Evolutionary conservation across 225 moss, liverwort and hornwort species (phyloP).

Genomic region (Bryum argenteum): DNA sequence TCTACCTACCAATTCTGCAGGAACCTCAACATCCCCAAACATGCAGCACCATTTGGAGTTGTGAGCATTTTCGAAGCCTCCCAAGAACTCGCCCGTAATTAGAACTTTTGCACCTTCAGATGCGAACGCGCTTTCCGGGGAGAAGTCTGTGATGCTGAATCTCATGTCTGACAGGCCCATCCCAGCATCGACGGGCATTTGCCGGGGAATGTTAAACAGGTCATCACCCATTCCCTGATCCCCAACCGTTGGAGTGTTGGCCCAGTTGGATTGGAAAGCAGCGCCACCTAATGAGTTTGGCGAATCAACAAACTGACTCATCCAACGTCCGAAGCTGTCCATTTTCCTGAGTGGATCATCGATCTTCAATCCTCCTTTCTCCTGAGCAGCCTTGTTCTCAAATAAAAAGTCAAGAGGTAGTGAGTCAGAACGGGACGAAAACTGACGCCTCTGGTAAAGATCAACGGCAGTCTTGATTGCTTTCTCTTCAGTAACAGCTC

Average conservation of each 20-base stretch:
- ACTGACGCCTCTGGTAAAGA: slow-evolving; percentile 42
- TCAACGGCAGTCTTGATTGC: slow-evolving; percentile 60
- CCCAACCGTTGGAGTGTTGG: slow-evolving; percentile 33
- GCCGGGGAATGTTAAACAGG: slow-evolving; percentile 36
- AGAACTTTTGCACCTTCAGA: slow-evolving; percentile 78
- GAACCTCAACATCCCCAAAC: slow-evolving; percentile 90
- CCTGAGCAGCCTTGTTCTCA: slow-evolving; percentile 28
- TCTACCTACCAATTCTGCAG: slow-evolving; percentile 62
- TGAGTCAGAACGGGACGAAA: slow-evolving; percentile 40
- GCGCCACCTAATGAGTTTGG: slow-evolving; percentile 31
- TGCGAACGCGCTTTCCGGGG: slow-evolving; percentile 80
- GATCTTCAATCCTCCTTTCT: slow-evolving; percentile 27
- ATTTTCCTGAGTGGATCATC: slow-evolving; percentile 37
- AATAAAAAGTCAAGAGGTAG: slow-evolving; percentile 38
- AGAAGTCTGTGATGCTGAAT: slow-evolving; percentile 76
- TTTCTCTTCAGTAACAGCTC: slow-evolving; percentile 73
- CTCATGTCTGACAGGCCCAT: slow-evolving; percentile 55
- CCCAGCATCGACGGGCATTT: slow-evolving; percentile 35
- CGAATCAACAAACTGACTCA: slow-evolving; percentile 50
- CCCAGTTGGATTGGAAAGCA: slow-evolving; percentile 47
- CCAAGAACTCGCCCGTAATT: slow-evolving; percentile 71
- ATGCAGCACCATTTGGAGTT: slow-evolving; percentile 81
- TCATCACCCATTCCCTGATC: slow-evolving; percentile 43
- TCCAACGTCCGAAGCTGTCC: slow-evolving; percentile 86
- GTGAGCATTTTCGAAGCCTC: slow-evolving; percentile 42